Evolutionary conservation across 1,284 basidiomycete species (phyloP).

Genomic region (Ceratobasidium papillatum): DNA sequence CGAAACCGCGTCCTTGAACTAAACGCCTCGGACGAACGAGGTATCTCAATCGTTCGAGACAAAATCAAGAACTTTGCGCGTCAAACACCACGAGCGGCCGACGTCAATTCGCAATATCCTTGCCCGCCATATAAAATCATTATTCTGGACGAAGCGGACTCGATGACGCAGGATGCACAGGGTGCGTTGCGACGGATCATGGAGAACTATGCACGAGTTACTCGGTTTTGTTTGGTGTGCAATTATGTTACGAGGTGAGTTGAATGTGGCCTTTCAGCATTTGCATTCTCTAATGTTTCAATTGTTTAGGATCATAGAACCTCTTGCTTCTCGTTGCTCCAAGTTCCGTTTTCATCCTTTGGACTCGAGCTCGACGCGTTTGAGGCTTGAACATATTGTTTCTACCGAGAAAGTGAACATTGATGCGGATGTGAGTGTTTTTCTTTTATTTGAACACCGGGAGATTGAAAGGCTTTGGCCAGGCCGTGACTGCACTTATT

Average conservation of each 20-base stretch:
- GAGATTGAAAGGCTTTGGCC: background rate
- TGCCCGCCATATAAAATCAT: conserved; percentile 99
- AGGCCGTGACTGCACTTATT: conserved; percentile 77
- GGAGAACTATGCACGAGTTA: conserved; percentile 97
- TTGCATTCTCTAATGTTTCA: background rate
- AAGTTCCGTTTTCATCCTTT: conserved; percentile 99
- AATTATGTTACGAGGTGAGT: conserved; percentile 97
- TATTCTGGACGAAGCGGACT: conserved; percentile 98
- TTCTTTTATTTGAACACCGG: background rate
- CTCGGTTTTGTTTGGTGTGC: conserved; percentile 97
- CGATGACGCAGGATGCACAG: conserved; percentile 99
- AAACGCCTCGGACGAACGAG: conserved; percentile 99
- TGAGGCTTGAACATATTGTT: conserved; percentile 85
- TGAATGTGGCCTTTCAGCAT: background rate
- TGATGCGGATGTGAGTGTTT: conserved; percentile 42
- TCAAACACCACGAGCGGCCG: conserved; percentile 86
- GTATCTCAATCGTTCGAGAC: conserved; percentile 95
- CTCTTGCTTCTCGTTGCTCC: conserved; percentile 97
- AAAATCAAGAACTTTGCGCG: conserved; percentile 99
- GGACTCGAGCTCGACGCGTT: conserved; percentile 77
- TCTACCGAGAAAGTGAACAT: conserved; percentile 58
- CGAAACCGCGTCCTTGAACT: conserved; percentile 93
- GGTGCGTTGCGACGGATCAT: conserved; percentile 95
- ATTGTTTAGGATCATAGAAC: conserved; percentile 92
- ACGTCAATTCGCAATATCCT: conserved; percentile 84